Base-by-base conservation (phyloP, 306 rosid genomes). In the Cucumis cinereus region DNA sequence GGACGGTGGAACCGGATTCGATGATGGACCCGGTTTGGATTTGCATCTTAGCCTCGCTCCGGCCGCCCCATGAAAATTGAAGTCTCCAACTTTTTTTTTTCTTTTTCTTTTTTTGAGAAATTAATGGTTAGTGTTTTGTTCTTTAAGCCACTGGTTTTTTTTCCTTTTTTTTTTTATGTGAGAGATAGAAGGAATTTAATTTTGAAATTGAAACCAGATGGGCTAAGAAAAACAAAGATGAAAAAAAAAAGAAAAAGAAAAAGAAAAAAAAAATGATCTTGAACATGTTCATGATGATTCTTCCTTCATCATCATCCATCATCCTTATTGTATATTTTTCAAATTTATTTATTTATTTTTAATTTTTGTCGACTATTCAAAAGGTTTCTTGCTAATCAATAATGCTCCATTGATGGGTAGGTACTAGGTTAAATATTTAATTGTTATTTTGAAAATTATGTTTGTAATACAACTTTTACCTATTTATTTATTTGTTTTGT, bases 11-110 rank as follows among this genome's bases (percentile, higher is more conserved):
- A 83, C 97, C 75, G 80, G 53, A 43, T 89, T 89, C 17, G 98
- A 93, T 61, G 97, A 93, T 19, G 80, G 88, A 49, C 83, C 87
- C 86, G 98, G 94, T 81, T 81, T 93, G 85, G 96, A 93, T 78
- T 87, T 93, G 69, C 98, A 93, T 58, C 97, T 93, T 10, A 84
- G 97, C 70, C 94, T 93, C 4, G 91, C 92, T 0, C 94, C 97
- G n/a, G 87, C 94, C 69, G 87, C 86, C 7, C 86, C 92, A 3
- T 88, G 74, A 81, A 70, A 47, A 26, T 26, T 5, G 1, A 24
- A 70, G 55, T 2, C 13, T 20, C 55, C 6, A 24, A 9, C 38
- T 69, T 69, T 13, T 16, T 33, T 26, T 1, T 62, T 12, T 45
- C 12, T 3, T 14, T 14, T 47, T 50, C 6, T 15, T 50, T 49